A percentile compares a stretch with the other conserved stretches of the same genome.
These are phyloP conservation scores for Lasiodiplodia hormozganensis DNA, from an alignment of 2,329 filamentous ascomycete genomes.

Conservation along the genomic window DNA sequence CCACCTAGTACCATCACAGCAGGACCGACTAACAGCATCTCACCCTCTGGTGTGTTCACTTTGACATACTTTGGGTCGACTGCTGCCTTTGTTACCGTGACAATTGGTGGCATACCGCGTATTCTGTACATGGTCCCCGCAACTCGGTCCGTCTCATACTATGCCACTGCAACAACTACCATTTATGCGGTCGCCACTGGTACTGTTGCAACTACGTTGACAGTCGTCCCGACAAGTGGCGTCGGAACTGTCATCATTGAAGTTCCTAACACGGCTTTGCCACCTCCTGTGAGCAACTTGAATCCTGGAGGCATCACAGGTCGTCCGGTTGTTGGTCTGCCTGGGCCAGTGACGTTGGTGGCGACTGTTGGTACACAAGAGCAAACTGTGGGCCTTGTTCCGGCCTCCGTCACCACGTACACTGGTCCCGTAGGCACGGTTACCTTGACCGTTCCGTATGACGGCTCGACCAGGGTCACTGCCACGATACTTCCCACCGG, in stretches of 20 bases:
- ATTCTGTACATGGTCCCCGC: too few relatives aligned
- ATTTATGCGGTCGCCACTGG: not conserved
- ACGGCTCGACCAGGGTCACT: not conserved
- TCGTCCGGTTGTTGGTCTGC: not conserved
- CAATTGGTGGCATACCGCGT: too few relatives aligned
- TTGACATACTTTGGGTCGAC: not conserved
- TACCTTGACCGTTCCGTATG: not conserved
- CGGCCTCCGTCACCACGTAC: not conserved
- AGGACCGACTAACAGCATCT: not conserved
- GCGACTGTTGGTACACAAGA: not conserved
- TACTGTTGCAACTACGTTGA: not conserved
- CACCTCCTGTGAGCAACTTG: not conserved
- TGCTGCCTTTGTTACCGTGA: too few relatives aligned
- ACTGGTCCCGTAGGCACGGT: not conserved
- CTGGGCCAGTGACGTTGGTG: not conserved
- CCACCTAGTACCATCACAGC: not conserved
- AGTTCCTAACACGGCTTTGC: not conserved
- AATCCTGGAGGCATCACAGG: not conserved
- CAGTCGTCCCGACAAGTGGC: not conserved
- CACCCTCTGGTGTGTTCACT: not conserved
- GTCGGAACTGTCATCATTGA: not conserved
- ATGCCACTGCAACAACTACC: not conserved
- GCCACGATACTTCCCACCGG: not conserved
- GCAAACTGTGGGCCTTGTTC: not conserved
- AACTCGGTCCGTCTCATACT: too few relatives aligned